Evolutionary conservation across 345 rosid genomes (phyloP), one percentile per base, ranked within the genome.

Genomic region (Trapa incisa): DNA sequence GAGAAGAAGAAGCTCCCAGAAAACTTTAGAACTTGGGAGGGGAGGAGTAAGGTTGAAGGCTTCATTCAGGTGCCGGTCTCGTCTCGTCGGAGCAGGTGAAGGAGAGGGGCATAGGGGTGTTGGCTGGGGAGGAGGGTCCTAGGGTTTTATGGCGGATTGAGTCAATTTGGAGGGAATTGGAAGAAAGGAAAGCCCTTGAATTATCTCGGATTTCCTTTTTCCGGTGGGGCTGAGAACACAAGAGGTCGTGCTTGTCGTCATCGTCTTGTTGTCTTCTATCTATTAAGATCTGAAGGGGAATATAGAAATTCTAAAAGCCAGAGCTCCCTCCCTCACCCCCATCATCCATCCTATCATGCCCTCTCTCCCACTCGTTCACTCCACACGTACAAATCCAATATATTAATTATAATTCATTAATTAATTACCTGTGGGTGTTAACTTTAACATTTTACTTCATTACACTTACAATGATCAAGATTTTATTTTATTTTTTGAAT

Each of bases 261-360:
- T 72, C 70, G 80, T 54, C 75, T 77, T 78, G 78, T 77, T 80
- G 82, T 81, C 80, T 71, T 22, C 29, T 22, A 22, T 72, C 75
- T 75, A 81, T 78, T 62, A 72, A 67, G 69, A 65, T 75, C 80
- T 72, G 74, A 77, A 22, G 29, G 29, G 75, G 85, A 81, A 85
- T 75, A 80, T 74, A 79, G 92, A 87, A 85, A 84, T 85, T 85
- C 86, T 83, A 85, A 75, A 73, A 73, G 62, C 43, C 84, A 82
- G 71, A 65, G 76, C 68, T 73, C 7, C 43, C 7, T 41, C 43
- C 68, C 75, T 22, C 29, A 22, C 29, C 29, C 29, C 29, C 29
- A 22, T 22, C 29, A 22, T 22, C 29, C 29, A 22, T 22, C 29
- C 29, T 0, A 22, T 22, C 29, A 22, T 22, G 29, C 29, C 29